Evolutionary conservation across 2,329 filamentous ascomycete genomes (phyloP).

Genomic region (Huntiella savannae): DNA sequence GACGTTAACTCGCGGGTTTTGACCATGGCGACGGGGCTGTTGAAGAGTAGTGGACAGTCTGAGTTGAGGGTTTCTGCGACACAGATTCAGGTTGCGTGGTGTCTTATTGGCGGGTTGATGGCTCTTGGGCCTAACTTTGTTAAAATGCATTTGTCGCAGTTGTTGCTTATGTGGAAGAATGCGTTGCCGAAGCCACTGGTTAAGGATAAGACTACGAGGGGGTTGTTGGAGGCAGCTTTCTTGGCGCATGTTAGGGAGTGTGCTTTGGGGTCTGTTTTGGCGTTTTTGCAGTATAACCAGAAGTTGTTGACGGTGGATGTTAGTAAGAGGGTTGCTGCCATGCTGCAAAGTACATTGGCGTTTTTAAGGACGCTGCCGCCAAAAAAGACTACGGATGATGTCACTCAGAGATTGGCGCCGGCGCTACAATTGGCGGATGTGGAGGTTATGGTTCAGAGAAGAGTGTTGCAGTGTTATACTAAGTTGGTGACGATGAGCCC

Average conservation of each 20-base stretch:
- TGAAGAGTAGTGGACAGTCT: constrained; percentile 82
- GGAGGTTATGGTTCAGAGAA: constrained; percentile 78
- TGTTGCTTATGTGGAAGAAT: constrained; percentile 92
- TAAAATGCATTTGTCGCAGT: constrained; percentile 89
- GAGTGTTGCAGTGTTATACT: constrained; percentile 87
- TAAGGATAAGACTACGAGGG: constrained; percentile 73
- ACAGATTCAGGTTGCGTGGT: constrained; percentile 96
- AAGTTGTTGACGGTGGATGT: constrained; percentile 83
- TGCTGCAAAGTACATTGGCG: constrained; percentile 85
- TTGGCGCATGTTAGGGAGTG: constrained; percentile 89
- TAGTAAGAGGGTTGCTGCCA: constrained; percentile 74
- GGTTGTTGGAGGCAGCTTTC: constrained; percentile 76
- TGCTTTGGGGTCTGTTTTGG: constrained; percentile 73
- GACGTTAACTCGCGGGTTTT: constrained; percentile 87
- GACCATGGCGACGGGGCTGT: constrained; percentile 72
- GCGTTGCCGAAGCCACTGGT: constrained; percentile 85
- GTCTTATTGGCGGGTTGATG: constrained; percentile 90
- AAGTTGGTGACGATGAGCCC: constrained; percentile 81
- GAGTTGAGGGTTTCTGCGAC: constrained; percentile 82
- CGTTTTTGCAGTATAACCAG: constrained; percentile 86
- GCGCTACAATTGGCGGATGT: constrained; percentile 78
- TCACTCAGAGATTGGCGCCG: constrained; percentile 63
- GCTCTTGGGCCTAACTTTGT: constrained; percentile 93
- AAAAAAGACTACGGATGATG: constrained; percentile 74
- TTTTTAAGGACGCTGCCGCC: constrained; percentile 72